Percentiles rank a stretch among this genome's conserved stretches.
These are phyloP conservation scores for Hortaea sp. DNA, from an alignment of 2,329 filamentous ascomycete genomes.

Conservation along the genomic window DNA sequence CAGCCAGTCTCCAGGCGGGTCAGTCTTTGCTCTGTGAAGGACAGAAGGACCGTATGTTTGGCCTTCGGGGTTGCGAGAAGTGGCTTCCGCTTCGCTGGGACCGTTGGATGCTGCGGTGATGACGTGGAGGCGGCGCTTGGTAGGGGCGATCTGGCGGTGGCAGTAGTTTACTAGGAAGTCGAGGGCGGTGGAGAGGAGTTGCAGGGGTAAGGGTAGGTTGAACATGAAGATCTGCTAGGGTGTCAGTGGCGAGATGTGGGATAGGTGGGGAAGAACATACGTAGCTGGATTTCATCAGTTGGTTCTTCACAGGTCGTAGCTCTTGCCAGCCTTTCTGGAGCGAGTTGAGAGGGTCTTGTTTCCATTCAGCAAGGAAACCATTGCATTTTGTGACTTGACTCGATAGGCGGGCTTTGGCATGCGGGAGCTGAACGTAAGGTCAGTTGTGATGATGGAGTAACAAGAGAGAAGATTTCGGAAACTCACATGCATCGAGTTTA, in stretches of 20 bases:
- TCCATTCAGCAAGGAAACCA: not conserved
- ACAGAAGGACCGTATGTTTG: constrained; percentile 3
- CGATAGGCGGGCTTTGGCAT: not conserved
- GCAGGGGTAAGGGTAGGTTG: constrained; percentile 37
- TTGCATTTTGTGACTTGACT: not conserved
- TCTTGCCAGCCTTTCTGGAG: constrained; percentile 1
- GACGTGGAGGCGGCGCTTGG: not conserved
- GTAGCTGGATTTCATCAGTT: constrained; percentile 43
- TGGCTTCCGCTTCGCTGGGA: constrained; percentile 38
- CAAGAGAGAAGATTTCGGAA: not conserved
- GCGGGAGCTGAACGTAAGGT: not conserved
- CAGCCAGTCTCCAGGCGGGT: constrained; percentile 35
- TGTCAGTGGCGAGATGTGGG: not conserved
- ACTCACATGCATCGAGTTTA: constrained; percentile 44
- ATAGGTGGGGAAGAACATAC: constrained; percentile 3
- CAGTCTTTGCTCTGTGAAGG: constrained; percentile 26
- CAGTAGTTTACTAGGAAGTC: not conserved
- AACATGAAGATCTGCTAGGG: constrained; percentile 38
- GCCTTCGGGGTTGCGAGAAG: constrained; percentile 21
- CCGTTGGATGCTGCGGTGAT: not conserved
- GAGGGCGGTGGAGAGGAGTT: not conserved
- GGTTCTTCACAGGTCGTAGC: constrained; percentile 32
- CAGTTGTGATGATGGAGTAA: not conserved
- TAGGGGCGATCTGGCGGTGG: not conserved
- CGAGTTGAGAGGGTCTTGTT: not conserved